phyloP scores from a whole-genome alignment of 2,329 filamentous ascomycete species.

The Fusarium odoratissimum region DNA sequence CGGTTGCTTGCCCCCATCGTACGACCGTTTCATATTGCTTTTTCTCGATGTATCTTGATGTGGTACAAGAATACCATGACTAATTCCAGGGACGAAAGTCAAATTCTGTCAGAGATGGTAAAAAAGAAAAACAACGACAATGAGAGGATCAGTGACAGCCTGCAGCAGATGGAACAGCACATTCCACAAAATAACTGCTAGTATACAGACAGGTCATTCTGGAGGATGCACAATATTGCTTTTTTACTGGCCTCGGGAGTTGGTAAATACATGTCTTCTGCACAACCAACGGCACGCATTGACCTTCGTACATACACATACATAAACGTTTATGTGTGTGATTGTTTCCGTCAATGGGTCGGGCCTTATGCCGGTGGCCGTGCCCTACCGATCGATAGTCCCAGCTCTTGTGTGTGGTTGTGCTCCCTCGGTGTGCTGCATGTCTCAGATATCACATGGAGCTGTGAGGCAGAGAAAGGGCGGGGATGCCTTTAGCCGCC shows the following conservation, averaged over 20 bases:
- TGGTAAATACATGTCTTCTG: slow-evolving; percentile 10
- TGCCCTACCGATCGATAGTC: slow-evolving; percentile 30
- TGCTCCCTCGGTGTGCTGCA: slow-evolving; percentile 35
- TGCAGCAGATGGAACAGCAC: slow-evolving; percentile 7
- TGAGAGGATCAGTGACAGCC: slow-evolving; percentile 3
- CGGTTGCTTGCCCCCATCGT: slow-evolving; percentile 18
- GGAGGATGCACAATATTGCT: slow-evolving; percentile 25
- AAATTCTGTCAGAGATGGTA: background rate
- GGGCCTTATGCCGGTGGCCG: slow-evolving; percentile 25
- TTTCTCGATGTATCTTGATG: slow-evolving; percentile 13
- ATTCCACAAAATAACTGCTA: background rate
- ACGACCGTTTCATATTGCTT: slow-evolving; percentile 34
- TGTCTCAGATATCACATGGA: slow-evolving; percentile 46
- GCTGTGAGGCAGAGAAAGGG: slow-evolving; percentile 20
- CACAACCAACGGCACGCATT: slow-evolving; percentile 31
- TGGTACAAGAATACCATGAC: background rate
- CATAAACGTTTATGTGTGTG: slow-evolving; percentile 30
- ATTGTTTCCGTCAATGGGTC: slow-evolving; percentile 28
- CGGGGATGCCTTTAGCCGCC: slow-evolving; percentile 19
- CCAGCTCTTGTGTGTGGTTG: slow-evolving; percentile 10
- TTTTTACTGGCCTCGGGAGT: slow-evolving; percentile 29
- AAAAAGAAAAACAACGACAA: background rate
- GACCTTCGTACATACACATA: slow-evolving; percentile 11
- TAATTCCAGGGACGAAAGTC: background rate
- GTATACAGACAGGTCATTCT: background rate